Evolutionary conservation across 306 rosid genomes (phyloP), one percentile per base, ranked within the genome.

Genomic region (Albizia julibrissin): DNA sequence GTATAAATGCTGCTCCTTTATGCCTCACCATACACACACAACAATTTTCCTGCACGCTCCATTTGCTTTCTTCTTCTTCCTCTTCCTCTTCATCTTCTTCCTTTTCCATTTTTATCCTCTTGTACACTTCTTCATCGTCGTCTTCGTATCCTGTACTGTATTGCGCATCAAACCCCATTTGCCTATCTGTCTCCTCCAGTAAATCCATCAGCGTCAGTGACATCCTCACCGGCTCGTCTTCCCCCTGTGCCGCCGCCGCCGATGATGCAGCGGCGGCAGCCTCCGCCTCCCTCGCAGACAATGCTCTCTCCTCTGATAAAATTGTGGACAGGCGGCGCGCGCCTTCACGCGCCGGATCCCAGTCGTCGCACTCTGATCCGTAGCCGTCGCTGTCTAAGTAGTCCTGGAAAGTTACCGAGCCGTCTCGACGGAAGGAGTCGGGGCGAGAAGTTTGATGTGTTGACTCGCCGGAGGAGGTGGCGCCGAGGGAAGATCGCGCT

Each of bases 21-120:
- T 92, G 94, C 88, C 98, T 87, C 69, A 93, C 98, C 97, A 92
- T 92, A 86, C 99, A 95, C 86, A 93, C 94, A 86, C 96, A 92
- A 87, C 99, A 93, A 9, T 86, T 89, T 27, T 80, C 76, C 71
- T 85, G 98, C 39, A 67, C 85, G 0, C 39, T 65, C 8, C 33
- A 78, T 18, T 42, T 70, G 33, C 21, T 10, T 3, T 15, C 31
- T 12, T 16, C 4, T 56, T 52, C 3, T 61, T 5, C 87, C 2
- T 64, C 59, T 4, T 66, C 64, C 0, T 56, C 87, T 3, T 68
- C 64, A 1, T 54, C 87, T 6, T 72, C 88, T 11, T 64, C 90
- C 0, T 73, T 88, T 0, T 84, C 89, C 33, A 3, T 13, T 4
- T 9, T 69, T 16, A 40, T 27, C 27, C 27, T 69, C 29, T 39